A percentile compares a stretch with the other conserved stretches of the same genome.
phyloP scores from a whole-genome alignment of 2,329 filamentous ascomycete genomes.

The Phialocephala sp. region DNA sequence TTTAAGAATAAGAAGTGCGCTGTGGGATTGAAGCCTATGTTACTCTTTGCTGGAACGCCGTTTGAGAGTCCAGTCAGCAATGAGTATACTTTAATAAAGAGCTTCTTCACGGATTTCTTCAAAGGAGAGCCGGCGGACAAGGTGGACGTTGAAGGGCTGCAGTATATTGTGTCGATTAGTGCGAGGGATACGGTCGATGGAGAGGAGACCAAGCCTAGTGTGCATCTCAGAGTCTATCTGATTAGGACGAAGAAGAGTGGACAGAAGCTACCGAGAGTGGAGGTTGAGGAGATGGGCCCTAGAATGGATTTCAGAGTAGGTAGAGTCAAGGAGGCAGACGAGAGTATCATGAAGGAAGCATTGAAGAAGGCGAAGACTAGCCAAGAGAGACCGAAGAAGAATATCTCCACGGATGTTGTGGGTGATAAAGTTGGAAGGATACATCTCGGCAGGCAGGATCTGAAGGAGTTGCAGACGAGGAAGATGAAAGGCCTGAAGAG shows the following conservation, averaged over 20 bases:
- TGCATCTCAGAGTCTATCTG: slow-evolving; percentile 80
- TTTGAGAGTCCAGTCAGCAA: slow-evolving; percentile 83
- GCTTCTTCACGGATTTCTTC: slow-evolving; percentile 89
- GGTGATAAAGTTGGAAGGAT: slow-evolving; percentile 96
- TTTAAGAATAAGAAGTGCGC: slow-evolving; percentile 80
- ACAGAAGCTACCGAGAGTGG: slow-evolving; percentile 85
- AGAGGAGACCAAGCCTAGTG: slow-evolving; percentile 57
- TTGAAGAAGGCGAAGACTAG: slow-evolving; percentile 80
- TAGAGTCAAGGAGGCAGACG: slow-evolving; percentile 78
- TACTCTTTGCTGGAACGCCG: slow-evolving; percentile 86
- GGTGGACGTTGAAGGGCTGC: slow-evolving; percentile 93
- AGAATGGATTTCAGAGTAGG: slow-evolving; percentile 91
- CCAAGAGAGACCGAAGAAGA: slow-evolving; percentile 91
- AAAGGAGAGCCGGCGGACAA: slow-evolving; percentile 77
- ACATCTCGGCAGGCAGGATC: slow-evolving; percentile 88
- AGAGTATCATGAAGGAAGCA: slow-evolving; percentile 83
- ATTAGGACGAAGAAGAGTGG: slow-evolving; percentile 86
- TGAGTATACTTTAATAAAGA: slow-evolving; percentile 86
- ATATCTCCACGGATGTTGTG: slow-evolving; percentile 87
- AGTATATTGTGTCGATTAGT: slow-evolving; percentile 84
- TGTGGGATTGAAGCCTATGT: slow-evolving; percentile 84
- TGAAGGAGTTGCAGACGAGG: slow-evolving; percentile 85
- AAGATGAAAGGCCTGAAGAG: slow-evolving; percentile 99
- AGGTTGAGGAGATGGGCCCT: slow-evolving; percentile 94
- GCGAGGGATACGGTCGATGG: slow-evolving; percentile 66